Percentiles rank a stretch among this genome's conserved stretches.
Evolutionary conservation across 257 asterid species (phyloP).

Genomic region (Rhazya stricta): DNA sequence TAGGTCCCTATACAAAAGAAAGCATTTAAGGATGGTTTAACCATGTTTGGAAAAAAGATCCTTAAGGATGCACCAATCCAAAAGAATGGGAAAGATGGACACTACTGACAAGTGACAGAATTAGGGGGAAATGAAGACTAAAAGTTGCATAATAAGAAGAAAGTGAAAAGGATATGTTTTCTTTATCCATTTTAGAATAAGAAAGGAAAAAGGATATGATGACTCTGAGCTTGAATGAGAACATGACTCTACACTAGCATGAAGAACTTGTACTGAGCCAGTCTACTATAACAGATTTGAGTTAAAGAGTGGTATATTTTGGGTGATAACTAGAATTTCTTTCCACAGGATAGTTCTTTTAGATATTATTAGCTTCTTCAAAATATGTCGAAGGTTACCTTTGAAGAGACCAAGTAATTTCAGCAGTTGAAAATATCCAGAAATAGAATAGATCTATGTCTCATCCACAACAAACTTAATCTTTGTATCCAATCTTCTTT

Average conservation of each 20-base stretch:
- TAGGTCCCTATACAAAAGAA: background rate
- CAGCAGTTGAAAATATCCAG: background rate
- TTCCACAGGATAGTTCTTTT: background rate
- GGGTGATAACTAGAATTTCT: background rate
- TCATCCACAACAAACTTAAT: background rate
- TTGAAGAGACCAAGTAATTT: background rate
- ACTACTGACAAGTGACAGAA: background rate
- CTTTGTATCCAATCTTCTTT: background rate
- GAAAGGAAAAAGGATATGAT: background rate
- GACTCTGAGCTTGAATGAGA: background rate
- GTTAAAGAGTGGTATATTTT: background rate
- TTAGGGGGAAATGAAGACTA: background rate
- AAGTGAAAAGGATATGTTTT: background rate
- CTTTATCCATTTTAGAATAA: background rate
- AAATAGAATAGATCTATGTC: background rate
- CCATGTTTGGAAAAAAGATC: background rate
- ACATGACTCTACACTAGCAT: background rate
- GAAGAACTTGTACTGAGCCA: background rate
- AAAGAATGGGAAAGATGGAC: background rate
- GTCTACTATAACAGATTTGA: background rate
- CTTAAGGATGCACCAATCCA: background rate
- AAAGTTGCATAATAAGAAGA: background rate
- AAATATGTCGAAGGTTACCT: background rate
- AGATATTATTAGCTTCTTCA: background rate
- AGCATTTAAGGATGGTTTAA: background rate